Percentiles rank a stretch among this genome's conserved stretches.
phyloP scores from a whole-genome alignment of 495 filamentous ascomycete genomes.

The Pseudevernia furfuracea region DNA sequence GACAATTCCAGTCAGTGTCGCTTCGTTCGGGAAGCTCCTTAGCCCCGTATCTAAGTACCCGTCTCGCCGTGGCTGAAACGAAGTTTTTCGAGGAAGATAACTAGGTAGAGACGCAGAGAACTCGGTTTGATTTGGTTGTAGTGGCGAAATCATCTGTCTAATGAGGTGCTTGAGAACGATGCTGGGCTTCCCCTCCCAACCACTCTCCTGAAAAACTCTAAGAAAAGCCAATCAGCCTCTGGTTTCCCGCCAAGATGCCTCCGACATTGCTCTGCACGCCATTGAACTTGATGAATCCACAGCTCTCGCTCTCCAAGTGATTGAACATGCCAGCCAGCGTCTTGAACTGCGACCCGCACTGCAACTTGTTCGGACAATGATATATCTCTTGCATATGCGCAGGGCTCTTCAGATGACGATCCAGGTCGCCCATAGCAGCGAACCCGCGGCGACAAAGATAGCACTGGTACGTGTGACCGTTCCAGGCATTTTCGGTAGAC shows the following conservation, averaged over 20 bases:
- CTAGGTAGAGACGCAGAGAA: no score
- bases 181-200: no score
- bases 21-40: no score
- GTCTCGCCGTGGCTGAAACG: no score
- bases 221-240: conserved; percentile 18
- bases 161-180: no score
- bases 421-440: conserved; percentile 21
- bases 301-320: conserved; percentile 50
- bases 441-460: conserved; percentile 38
- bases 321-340: conserved; percentile 44
- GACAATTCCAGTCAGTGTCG: no score
- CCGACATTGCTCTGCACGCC: conserved; percentile 33
- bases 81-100: no score
- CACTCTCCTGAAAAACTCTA: background rate
- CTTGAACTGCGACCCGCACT: conserved; percentile 41
- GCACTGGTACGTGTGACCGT: conserved; percentile 39
- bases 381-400: conserved; percentile 43
- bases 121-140: no score
- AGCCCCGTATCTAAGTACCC: no score
- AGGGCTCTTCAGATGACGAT: conserved; percentile 35
- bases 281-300: conserved; percentile 42
- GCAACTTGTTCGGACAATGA: conserved; percentile 41
- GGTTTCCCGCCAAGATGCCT: conserved; percentile 17
- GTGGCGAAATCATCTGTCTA: no score
- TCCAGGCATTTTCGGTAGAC: conserved; percentile 31